Evolutionary conservation across 2,329 filamentous ascomycete species (phyloP).

Genomic region (Fusarium neocosmosporiellum): DNA sequence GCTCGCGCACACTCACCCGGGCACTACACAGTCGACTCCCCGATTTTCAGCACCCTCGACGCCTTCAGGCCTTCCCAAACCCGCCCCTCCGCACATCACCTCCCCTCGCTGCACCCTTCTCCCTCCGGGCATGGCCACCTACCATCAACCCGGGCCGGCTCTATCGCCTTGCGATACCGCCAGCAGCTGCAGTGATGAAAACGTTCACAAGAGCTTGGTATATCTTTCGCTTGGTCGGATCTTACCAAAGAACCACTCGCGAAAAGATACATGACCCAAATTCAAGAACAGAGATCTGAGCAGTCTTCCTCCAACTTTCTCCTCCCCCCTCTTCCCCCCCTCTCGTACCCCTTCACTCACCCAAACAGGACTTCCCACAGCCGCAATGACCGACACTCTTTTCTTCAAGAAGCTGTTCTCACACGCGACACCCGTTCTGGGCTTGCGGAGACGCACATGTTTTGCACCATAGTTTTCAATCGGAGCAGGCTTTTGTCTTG

Average conservation of each 20-base stretch:
- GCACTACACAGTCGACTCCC: not conserved
- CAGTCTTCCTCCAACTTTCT: conserved; percentile 38
- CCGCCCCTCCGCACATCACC: not conserved
- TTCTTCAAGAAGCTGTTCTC: conserved; percentile 35
- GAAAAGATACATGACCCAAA: conserved; percentile 35
- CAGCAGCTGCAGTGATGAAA: conserved; percentile 40
- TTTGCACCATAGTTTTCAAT: conserved; percentile 64
- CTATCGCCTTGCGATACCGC: not conserved
- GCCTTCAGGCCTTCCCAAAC: not conserved
- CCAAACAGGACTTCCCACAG: conserved; percentile 33
- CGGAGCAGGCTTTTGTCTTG: conserved; percentile 56
- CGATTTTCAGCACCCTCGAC: not conserved
- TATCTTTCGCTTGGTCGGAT: conserved; percentile 28
- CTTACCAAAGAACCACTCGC: conserved; percentile 20
- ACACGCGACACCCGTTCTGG: not conserved
- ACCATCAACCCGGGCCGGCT: not conserved
- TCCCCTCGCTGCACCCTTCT: not conserved
- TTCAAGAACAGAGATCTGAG: conserved; percentile 65
- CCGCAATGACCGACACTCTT: conserved; percentile 52
- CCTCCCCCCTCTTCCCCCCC: not conserved
- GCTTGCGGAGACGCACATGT: conserved; percentile 42
- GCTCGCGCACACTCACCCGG: not conserved
- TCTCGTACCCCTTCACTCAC: not conserved
- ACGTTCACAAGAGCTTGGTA: conserved; percentile 40
- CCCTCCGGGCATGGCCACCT: not conserved